Evolutionary conservation across 208 protist genomes (phyloP).

Genomic region (Trypanosoma mega): DNA sequence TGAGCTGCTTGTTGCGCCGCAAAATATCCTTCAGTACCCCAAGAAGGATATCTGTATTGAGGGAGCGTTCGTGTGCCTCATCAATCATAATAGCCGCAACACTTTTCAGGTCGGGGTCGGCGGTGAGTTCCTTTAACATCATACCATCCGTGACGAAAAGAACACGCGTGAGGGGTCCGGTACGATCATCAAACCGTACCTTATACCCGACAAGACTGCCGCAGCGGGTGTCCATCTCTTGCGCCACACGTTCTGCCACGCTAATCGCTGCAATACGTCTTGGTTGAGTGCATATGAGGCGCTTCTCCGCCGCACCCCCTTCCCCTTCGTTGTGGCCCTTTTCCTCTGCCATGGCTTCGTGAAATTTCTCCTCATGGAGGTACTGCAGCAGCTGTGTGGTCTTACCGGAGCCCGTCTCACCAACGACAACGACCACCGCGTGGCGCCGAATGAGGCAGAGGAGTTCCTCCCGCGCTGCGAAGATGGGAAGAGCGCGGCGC

Average conservation of each 20-base stretch:
- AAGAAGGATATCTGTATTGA: slow-evolving; percentile 94
- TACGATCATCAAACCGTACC: slow-evolving; percentile 98
- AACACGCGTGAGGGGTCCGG: slow-evolving; percentile 84
- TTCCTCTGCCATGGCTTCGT: slow-evolving; percentile 25
- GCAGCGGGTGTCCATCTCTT: slow-evolving; percentile 89
- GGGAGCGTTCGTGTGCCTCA: slow-evolving; percentile 97
- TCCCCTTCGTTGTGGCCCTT: background rate
- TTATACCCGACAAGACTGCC: slow-evolving; percentile 95
- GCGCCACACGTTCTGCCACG: slow-evolving; percentile 97
- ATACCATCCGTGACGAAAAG: slow-evolving; percentile 99
- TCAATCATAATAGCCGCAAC: slow-evolving; percentile 99
- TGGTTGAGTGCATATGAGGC: slow-evolving; percentile 97
- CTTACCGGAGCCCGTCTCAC: slow-evolving; percentile 94
- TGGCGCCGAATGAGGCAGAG: slow-evolving; percentile 74
- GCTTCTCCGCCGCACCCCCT: slow-evolving; percentile 42
- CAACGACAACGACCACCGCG: slow-evolving; percentile 90
- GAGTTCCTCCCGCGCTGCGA: slow-evolving; percentile 83
- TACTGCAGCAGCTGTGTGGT: slow-evolving; percentile 93
- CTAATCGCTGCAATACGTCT: slow-evolving; percentile 99
- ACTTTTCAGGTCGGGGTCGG: slow-evolving; percentile 89
- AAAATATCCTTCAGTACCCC: slow-evolving; percentile 86
- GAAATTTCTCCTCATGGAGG: slow-evolving; percentile 81
- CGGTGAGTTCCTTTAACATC: slow-evolving; percentile 97
- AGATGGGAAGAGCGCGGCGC: slow-evolving; percentile 94
- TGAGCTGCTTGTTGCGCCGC: slow-evolving; percentile 86